phyloP scores from a whole-genome alignment of 345 rosid species.

The Tarenaya hassleriana region DNA sequence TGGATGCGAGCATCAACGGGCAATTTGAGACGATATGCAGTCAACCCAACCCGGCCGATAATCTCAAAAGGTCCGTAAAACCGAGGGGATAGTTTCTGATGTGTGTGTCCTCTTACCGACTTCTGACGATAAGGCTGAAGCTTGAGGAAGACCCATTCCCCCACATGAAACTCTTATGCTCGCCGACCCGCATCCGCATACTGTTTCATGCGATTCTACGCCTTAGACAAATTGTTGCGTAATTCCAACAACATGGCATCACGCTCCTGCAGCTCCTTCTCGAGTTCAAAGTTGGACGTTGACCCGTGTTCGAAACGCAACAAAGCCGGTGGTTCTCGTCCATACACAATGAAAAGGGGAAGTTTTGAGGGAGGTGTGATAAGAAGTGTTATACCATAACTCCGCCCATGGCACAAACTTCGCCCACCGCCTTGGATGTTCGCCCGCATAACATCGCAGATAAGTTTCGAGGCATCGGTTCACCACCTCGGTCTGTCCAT shows the following conservation, averaged over 20 bases:
- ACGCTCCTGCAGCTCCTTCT: no score
- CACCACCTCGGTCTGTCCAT: not conserved
- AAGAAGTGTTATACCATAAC: not conserved
- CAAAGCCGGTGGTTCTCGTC: no score
- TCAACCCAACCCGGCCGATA: not conserved
- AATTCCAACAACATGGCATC: no score
- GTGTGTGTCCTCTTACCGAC: not conserved
- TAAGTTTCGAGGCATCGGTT: not conserved
- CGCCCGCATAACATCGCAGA: not conserved
- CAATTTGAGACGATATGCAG: not conserved
- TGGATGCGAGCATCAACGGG: accelerated
- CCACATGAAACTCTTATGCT: not conserved
- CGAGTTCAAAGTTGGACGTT: no score
- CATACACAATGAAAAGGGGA: no score
- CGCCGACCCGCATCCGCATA: not conserved
- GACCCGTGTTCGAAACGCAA: no score
- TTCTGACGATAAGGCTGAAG: not conserved
- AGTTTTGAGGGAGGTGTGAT: not conserved
- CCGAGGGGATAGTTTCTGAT: not conserved
- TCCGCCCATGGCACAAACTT: not conserved
- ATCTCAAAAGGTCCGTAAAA: not conserved
- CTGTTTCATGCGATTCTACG: not conserved
- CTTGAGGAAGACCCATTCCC: not conserved
- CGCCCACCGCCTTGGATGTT: not conserved
- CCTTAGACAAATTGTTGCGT: no score